phyloP scores from a whole-genome alignment of 2,329 filamentous ascomycete genomes.

The Xylariaceae sp. region DNA sequence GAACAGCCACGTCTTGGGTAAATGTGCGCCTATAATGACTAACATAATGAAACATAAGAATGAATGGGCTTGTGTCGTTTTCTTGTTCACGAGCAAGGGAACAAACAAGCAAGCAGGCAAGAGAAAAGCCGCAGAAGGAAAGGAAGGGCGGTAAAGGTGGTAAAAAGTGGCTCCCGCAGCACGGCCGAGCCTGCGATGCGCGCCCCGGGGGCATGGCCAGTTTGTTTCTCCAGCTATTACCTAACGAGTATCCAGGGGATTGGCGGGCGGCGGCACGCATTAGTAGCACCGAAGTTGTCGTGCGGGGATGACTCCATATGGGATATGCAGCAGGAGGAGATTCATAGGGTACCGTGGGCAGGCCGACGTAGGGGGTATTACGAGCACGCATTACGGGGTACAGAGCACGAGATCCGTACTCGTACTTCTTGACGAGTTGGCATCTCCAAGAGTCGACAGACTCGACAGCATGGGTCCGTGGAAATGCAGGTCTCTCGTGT shows the following conservation, averaged over 20 bases:
- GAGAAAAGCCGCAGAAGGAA: not conserved
- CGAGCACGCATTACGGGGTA: too few relatives aligned
- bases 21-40: not conserved
- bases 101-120: too few relatives aligned
- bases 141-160: not conserved
- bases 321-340: not conserved
- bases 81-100: too few relatives aligned
- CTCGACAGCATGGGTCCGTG: too few relatives aligned
- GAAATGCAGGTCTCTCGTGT: too few relatives aligned
- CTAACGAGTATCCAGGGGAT: slow-evolving; percentile 23
- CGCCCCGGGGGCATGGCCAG: too few relatives aligned
- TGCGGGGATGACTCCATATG: slow-evolving; percentile 24
- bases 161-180: not conserved
- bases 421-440: too few relatives aligned
- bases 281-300: slow-evolving; percentile 21
- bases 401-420: too few relatives aligned
- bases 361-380: not conserved
- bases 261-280: slow-evolving; percentile 18
- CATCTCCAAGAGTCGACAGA: too few relatives aligned
- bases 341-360: not conserved
- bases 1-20: not conserved
- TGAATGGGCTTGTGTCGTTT: too few relatives aligned
- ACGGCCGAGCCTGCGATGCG: too few relatives aligned
- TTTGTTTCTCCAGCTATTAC: slow-evolving; percentile 16
- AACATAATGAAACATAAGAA: not conserved